Evolutionary conservation across 768 basidiomycete genomes (phyloP).

Genomic region (Thelephora ganbajun): DNA sequence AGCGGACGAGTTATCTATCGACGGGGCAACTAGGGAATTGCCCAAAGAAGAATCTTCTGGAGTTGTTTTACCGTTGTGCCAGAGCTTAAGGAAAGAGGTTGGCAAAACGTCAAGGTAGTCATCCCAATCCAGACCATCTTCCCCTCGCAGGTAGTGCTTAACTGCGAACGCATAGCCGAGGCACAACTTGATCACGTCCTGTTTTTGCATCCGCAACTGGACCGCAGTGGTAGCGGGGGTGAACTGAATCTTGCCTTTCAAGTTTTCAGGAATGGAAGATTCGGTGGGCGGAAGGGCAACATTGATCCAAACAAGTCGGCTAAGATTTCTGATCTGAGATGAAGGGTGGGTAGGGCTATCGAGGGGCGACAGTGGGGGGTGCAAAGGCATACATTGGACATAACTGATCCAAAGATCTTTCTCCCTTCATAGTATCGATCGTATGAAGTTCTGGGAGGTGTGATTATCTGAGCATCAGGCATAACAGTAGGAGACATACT

Average conservation of each 20-base stretch:
- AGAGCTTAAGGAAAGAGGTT: slow-evolving; percentile 24
- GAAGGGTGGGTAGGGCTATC: background rate
- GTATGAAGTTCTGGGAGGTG: slow-evolving; percentile 52
- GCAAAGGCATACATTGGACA: slow-evolving; percentile 34
- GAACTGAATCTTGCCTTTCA: slow-evolving; percentile 37
- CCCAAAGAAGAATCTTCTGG: background rate
- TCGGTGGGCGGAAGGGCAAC: slow-evolving; percentile 50
- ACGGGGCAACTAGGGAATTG: background rate
- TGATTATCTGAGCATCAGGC: background rate
- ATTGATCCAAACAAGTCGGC: slow-evolving; percentile 70
- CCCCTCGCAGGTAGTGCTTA: slow-evolving; percentile 74
- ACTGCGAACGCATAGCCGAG: slow-evolving; percentile 60
- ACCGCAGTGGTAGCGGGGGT: slow-evolving; percentile 27
- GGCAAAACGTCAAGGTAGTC: slow-evolving; percentile 64
- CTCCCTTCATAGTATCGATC: slow-evolving; percentile 85
- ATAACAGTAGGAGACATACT: slow-evolving; percentile 25
- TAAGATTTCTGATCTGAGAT: slow-evolving; percentile 49
- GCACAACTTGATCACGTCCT: slow-evolving; percentile 52
- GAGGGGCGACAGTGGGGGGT: background rate
- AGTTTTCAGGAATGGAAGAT: slow-evolving; percentile 14
- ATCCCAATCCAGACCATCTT: slow-evolving; percentile 57
- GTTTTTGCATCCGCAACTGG: slow-evolving; percentile 54
- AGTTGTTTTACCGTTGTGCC: background rate
- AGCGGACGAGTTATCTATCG: slow-evolving; percentile 3
- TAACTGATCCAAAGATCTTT: slow-evolving; percentile 64